Evolutionary conservation across 176 grass and related monocot species (phyloP), one percentile per base, ranked within the genome.

Genomic region (Puya raimondii): DNA sequence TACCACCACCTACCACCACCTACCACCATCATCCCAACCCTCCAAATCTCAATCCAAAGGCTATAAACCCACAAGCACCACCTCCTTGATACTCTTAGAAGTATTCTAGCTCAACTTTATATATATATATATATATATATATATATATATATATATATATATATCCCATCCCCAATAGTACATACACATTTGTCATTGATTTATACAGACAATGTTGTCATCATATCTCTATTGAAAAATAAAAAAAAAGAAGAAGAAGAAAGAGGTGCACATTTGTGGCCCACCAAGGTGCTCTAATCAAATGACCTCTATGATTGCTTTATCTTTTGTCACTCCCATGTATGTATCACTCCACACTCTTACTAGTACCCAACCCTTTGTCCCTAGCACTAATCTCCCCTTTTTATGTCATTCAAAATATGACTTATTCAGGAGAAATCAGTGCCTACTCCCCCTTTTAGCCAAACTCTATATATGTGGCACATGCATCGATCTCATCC

Each of bases 251-350:
- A 18, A 61, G 0, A 17, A 20, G 2, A 61, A 61, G 9, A 61
- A 61, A 20, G 56, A 21, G 56, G 56, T 22, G 56, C 1, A 42
- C 4, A 42, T 7, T 4, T 16, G 21, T 16, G 56, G 21, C 56
- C 56, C 56, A 61, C 56, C 56, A 61, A 21, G 56, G 56, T 61
- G 21, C 56, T 42, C 33, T 42, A 61, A 61, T 61, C 56, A 61
- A 61, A 61, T 22, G 7, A 2, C 56, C 56, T 61, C 56, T 20
- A 61, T 61, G 56, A 61, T 61, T 61, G 56, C 13, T 10, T 61
- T 61, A 18, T 61, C 56, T 61, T 18, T 61, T 61, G 17, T 61
- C 56, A 61, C 56, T 42, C 33, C 33, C 4, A 42, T 42, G 33
- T 7, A 42, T 42, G 33, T 42, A 42, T 42, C 33, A 42, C 56